Base-by-base conservation (phyloP, 192 early-diverging fungal genomes). In the Diversispora epigaea region DNA sequence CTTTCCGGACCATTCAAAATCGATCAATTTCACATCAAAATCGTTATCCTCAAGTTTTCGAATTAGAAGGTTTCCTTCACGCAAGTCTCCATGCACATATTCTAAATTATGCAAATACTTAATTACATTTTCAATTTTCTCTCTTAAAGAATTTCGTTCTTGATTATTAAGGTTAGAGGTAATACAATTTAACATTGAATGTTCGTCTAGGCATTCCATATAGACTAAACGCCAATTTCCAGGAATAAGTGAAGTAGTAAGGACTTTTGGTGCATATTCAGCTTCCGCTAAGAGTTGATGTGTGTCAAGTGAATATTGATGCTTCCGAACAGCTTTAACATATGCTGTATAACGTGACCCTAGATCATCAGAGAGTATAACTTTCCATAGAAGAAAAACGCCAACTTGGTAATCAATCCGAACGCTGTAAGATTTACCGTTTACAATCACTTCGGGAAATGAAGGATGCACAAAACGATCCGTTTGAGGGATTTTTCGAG, bases 31-130 rank as follows among this genome's bases (percentile, higher is more conserved):
- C n/a, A 68, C 49, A 52, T 68, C 67, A 68, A 68, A 68, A 52
- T 19, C 14, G 0, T 65, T 46, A 56, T 17, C 25, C 10, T 64
- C 62, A 64, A 12, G 62, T 52, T 39, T 1, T 39, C 32, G 11
- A 54, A 40, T 22, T 69, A 39, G 47, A 39, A 49, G 25, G 21
- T 54, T 69, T 14, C 22, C 63, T 41, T 64, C 43, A 8, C 17
- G 40, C 4, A 68, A 68, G 25, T 69, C 63, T 65, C 63, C 63
- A 61, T 61, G 60, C 19, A 61, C 65, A 46, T 10, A 46, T 25
- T 0, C 0, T 67, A 8, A 32, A 47, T 22, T 5, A 67, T 49
- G 65, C 46, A 67, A 49, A 25, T 44, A 10, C 0, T 46, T 19
- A n/a, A 67, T n/a, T 6, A 67, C 65, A 46, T 7, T 19, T 21